These are phyloP conservation scores for Acacia crassicarpa DNA, from an alignment of 306 rosid species.

Conservation along the genomic window DNA sequence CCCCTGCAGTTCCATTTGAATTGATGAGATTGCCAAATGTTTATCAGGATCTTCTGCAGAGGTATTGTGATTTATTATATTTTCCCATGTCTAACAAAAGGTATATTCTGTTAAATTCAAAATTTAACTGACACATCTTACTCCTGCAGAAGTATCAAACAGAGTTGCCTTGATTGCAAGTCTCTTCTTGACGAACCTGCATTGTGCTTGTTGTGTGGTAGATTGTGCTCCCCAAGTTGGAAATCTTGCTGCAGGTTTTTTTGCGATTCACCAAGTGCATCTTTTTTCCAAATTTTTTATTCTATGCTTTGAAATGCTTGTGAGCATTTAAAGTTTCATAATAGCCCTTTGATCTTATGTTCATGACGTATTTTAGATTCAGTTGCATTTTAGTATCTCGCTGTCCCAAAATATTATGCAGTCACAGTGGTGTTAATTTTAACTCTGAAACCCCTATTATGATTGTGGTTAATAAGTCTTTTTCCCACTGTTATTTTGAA, in stretches of 20 bases:
- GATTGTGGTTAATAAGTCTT: not conserved
- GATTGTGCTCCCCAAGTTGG: constrained; percentile 88
- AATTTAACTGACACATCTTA: too few relatives aligned
- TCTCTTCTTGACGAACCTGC: too few relatives aligned
- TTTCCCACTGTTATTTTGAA: not conserved
- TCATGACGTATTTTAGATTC: constrained; percentile 17
- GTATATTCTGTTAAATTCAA: too few relatives aligned
- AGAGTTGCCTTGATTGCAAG: too few relatives aligned
- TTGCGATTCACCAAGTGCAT: constrained; percentile 21
- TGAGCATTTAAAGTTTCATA: constrained; percentile 6
- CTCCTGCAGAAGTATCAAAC: too few relatives aligned
- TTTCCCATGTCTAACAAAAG: too few relatives aligned
- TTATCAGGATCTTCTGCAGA: too few relatives aligned
- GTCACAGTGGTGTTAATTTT: constrained; percentile 4
- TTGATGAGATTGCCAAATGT: too few relatives aligned
- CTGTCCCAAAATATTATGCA: constrained; percentile 17
- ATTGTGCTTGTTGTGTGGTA: constrained; percentile 90
- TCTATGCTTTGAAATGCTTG: constrained; percentile 17
- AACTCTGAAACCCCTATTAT: not conserved
- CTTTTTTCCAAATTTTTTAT: not conserved
- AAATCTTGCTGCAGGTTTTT: constrained; percentile 92
- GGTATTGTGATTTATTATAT: too few relatives aligned
- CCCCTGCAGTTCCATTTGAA: too few relatives aligned
- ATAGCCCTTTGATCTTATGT: not conserved
- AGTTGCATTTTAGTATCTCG: not conserved